These are phyloP conservation scores for Monoraphidium neglectum DNA, from an alignment of 139 green algal species.

Conservation along the genomic window DNA sequence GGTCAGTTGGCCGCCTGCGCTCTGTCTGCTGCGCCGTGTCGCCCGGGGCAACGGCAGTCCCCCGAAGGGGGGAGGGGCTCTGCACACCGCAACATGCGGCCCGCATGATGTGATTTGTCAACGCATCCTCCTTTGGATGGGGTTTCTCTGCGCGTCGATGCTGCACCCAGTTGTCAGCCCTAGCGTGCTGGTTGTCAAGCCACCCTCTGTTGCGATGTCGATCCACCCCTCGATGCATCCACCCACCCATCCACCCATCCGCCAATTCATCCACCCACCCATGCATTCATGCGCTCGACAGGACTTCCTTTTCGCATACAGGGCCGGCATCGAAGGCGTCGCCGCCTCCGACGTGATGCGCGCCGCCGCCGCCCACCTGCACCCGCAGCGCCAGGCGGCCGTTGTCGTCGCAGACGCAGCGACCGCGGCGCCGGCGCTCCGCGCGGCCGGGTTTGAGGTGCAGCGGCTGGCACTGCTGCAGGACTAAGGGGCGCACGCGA, in stretches of 20 bases:
- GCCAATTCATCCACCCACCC: not conserved
- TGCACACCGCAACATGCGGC: too few species aligned
- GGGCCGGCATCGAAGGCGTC: slow-evolving; percentile 54
- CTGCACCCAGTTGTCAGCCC: too few species aligned
- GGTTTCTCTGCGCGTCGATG: too few species aligned
- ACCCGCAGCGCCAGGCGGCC: slow-evolving; percentile 54
- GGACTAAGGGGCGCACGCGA: too few species aligned
- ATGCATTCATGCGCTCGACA: slow-evolving; percentile 9
- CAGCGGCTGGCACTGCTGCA: slow-evolving; percentile 8
- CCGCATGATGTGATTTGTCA: too few species aligned
- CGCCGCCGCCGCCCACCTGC: slow-evolving; percentile 63
- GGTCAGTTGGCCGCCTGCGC: slow-evolving; percentile 42
- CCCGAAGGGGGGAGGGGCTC: too few species aligned
- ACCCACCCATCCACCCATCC: not conserved
- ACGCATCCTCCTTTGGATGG: too few species aligned
- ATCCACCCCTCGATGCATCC: too few species aligned
- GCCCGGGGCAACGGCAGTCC: too few species aligned
- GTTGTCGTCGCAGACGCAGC: slow-evolving; percentile 61
- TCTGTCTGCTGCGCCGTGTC: too few species aligned
- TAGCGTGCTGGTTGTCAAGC: too few species aligned
- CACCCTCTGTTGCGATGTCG: too few species aligned
- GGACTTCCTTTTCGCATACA: slow-evolving; percentile 70
- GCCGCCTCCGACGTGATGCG: slow-evolving; percentile 43
- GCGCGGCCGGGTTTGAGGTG: slow-evolving; percentile 40
- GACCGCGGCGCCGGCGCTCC: slow-evolving; percentile 18